phyloP scores from a whole-genome alignment of 805 yeast species.

The Kluyveromyces aestuarii region DNA sequence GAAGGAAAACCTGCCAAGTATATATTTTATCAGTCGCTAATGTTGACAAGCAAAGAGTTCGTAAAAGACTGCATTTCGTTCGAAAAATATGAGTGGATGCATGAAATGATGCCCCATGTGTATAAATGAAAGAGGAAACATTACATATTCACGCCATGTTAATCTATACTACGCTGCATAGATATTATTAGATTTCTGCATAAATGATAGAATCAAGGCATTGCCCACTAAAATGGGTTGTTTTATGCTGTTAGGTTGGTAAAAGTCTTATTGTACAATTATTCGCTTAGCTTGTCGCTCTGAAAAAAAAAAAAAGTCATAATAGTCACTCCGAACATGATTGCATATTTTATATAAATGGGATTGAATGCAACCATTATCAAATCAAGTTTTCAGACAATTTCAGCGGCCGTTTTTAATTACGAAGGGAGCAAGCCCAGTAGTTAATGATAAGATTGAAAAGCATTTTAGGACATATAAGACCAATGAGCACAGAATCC shows the following conservation, averaged over 20 bases:
- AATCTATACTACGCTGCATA: neutral
- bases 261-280: too few relatives aligned
- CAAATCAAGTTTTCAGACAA: neutral
- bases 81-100: slow-evolving; percentile 61
- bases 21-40: slow-evolving; percentile 73
- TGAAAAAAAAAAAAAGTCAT: too few relatives aligned
- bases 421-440: neutral
- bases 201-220: neutral
- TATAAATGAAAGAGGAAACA: slow-evolving; percentile 7
- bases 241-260: too few relatives aligned
- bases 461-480: neutral
- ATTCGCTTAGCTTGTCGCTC: too few relatives aligned
- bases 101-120: slow-evolving; percentile 64
- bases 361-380: too few relatives aligned
- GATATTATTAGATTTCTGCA: slow-evolving; percentile 1
- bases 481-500: slow-evolving; percentile 12
- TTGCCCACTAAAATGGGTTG: too few relatives aligned
- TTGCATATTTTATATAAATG: too few relatives aligned
- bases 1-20: slow-evolving; percentile 65
- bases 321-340: too few relatives aligned
- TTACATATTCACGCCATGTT: neutral
- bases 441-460: neutral
- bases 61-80: slow-evolving; percentile 74
- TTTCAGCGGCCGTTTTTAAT: neutral
- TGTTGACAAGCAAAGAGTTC: slow-evolving; percentile 78